Percentiles rank a stretch among this genome's conserved stretches.
phyloP scores from a whole-genome alignment of 1,139 yeast species.

The Suhomyces coccinellae region DNA sequence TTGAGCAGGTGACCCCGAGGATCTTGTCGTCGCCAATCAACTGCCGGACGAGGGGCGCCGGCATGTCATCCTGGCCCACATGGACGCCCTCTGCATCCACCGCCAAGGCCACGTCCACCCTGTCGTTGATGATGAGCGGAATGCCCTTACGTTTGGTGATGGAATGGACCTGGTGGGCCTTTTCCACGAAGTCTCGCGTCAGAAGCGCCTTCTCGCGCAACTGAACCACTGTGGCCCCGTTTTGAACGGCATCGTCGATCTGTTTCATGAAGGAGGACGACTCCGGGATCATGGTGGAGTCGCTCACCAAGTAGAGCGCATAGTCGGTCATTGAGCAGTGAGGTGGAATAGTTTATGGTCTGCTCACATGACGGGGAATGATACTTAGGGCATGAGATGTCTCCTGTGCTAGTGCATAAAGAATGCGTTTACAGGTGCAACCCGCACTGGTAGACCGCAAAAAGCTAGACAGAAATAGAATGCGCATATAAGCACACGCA shows the following conservation, averaged over 20 bases:
- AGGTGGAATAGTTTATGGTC: no score
- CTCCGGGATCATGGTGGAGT: conserved; percentile 71
- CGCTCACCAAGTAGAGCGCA: conserved; percentile 77
- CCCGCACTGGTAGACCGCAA: no score
- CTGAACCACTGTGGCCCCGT: conserved; percentile 82
- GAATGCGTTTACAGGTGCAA: background rate
- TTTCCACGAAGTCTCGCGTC: conserved; percentile 64
- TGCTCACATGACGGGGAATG: no score
- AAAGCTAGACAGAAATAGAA: no score
- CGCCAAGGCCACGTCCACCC: conserved; percentile 89
- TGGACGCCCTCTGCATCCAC: conserved; percentile 91
- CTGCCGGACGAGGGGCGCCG: conserved; percentile 56
- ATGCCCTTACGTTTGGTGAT: conserved; percentile 60
- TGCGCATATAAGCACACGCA: no score
- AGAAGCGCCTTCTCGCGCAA: conserved; percentile 75
- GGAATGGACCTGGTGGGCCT: conserved; percentile 62
- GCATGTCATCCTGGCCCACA: conserved; percentile 93
- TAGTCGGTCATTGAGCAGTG: conserved; percentile 43
- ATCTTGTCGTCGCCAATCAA: conserved; percentile 73
- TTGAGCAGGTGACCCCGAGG: conserved; percentile 76
- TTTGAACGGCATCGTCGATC: conserved; percentile 59
- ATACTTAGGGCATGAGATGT: no score
- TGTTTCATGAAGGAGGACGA: conserved; percentile 59
- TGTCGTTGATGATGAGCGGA: conserved; percentile 83
- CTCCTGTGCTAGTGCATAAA: background rate